Percentiles rank a stretch among this genome's conserved stretches.
Conservation (phyloP, 2,329 filamentous ascomycete genomes). For the Fusarium vanettenii region DNA sequence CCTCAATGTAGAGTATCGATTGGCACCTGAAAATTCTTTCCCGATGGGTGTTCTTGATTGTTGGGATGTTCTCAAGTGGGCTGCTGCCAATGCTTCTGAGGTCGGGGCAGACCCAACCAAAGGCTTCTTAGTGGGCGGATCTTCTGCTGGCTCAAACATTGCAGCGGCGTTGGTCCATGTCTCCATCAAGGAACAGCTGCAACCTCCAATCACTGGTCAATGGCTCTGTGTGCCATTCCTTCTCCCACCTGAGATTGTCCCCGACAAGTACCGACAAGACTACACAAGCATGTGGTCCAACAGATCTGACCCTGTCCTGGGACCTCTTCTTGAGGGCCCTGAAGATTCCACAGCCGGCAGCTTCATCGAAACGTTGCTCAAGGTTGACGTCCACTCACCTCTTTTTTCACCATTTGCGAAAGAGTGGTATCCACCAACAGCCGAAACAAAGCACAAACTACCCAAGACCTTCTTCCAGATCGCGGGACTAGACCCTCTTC, state of each 20-base stretch:
- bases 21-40: conserved; percentile 4
- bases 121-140: background rate
- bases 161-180: background rate
- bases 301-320: background rate
- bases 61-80: conserved; percentile 5
- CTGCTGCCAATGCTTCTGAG: background rate
- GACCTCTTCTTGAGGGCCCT: background rate
- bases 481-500: background rate
- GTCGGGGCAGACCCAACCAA: background rate
- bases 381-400: background rate
- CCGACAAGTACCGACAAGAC: background rate
- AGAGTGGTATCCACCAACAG: background rate
- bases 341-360: background rate
- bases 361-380: background rate
- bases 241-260: background rate
- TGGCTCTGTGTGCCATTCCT: background rate
- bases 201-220: background rate
- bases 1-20: background rate
- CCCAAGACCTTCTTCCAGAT: background rate
- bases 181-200: background rate
- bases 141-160: background rate
- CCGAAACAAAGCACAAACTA: background rate
- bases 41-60: background rate
- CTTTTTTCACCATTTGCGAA: background rate
- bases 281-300: background rate